These are phyloP conservation scores for Candida schatavii DNA, from an alignment of 805 yeast species.

Conservation along the genomic window DNA sequence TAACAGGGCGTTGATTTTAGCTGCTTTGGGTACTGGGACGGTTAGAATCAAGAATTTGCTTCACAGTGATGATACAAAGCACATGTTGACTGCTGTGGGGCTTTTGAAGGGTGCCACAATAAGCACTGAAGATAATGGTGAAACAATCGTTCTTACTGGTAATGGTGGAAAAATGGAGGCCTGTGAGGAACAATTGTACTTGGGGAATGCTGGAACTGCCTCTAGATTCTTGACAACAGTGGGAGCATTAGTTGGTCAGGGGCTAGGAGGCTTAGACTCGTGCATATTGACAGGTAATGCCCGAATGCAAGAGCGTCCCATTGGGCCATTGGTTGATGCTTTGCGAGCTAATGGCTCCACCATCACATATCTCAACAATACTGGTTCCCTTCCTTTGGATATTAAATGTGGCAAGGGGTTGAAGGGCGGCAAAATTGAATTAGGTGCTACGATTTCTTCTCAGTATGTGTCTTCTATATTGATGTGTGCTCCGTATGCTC, in stretches of 20 bases:
- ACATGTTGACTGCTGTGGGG: constrained; percentile 86
- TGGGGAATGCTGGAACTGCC: constrained; percentile 98
- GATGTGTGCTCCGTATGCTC: constrained; percentile 97
- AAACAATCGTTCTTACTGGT: constrained; percentile 78
- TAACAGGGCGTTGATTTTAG: constrained; percentile 88
- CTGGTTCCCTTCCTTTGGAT: constrained; percentile 84
- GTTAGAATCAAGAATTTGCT: constrained; percentile 81
- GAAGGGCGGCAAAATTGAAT: constrained; percentile 87
- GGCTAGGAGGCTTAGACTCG: constrained; percentile 31
- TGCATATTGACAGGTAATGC: constrained; percentile 84
- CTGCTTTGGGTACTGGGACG: constrained; percentile 85
- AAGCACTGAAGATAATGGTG: constrained; percentile 83
- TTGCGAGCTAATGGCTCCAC: constrained; percentile 74
- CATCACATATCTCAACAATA: constrained; percentile 65
- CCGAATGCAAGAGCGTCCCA: constrained; percentile 96
- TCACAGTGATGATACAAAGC: constrained; percentile 95
- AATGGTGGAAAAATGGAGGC: constrained; percentile 78
- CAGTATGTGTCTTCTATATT: constrained; percentile 94
- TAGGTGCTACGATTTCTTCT: constrained; percentile 94
- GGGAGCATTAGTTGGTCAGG: constrained; percentile 64
- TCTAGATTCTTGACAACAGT: constrained; percentile 91
- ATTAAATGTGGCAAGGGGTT: constrained; percentile 69
- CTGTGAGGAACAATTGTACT: constrained; percentile 64
- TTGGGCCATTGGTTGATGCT: constrained; percentile 94
- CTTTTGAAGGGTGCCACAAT: constrained; percentile 79